Conservation (phyloP, 1,284 basidiomycete species). For the Rhodotorula sp. region DNA sequence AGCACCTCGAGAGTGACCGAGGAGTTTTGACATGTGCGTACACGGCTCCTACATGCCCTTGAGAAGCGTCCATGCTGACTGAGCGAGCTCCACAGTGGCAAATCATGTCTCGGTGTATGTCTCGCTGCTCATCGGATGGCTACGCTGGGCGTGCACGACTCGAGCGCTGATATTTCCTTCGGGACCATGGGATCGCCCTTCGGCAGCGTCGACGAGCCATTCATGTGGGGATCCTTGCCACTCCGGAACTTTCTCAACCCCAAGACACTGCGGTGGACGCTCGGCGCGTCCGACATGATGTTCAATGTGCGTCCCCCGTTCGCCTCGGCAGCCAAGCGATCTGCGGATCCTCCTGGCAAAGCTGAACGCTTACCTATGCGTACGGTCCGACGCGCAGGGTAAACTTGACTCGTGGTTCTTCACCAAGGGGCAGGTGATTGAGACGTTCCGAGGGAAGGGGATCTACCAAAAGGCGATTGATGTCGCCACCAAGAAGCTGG, state of each 20-base stretch:
- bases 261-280: slow-evolving; percentile 72
- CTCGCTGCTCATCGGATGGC: neutral
- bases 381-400: neutral
- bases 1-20: slow-evolving; percentile 63
- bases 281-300: slow-evolving; percentile 90
- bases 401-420: slow-evolving; percentile 65
- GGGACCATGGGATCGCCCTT: neutral
- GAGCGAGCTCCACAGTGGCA: slow-evolving; percentile 59
- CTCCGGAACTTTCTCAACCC: slow-evolving; percentile 50
- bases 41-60: no score
- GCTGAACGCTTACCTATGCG: slow-evolving; percentile 49
- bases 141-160: neutral
- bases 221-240: slow-evolving; percentile 39
- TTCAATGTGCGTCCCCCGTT: slow-evolving; percentile 57
- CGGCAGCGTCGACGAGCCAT: slow-evolving; percentile 44
- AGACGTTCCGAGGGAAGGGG: slow-evolving; percentile 85
- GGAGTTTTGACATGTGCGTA: slow-evolving; percentile 74
- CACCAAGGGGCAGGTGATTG: slow-evolving; percentile 82
- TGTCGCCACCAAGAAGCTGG: slow-evolving; percentile 70
- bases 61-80: neutral
- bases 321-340: neutral
- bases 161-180: slow-evolving; percentile 9
- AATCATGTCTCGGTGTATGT: slow-evolving; percentile 87
- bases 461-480: slow-evolving; percentile 88
- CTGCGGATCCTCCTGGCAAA: slow-evolving; percentile 9